Base-by-base conservation (phyloP, 805 yeast species). In the Osmozyma mogii region DNA sequence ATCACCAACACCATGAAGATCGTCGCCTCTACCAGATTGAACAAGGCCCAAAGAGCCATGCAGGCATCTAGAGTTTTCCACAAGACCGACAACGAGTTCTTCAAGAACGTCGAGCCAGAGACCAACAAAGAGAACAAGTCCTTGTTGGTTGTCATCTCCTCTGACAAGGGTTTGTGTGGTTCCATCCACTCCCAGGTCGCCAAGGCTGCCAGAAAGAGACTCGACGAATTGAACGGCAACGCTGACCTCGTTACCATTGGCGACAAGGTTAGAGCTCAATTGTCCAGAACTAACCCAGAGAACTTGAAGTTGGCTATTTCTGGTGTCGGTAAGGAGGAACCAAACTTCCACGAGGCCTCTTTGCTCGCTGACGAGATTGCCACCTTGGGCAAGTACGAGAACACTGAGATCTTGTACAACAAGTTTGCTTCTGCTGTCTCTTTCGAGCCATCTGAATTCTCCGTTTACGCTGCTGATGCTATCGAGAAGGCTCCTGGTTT, bases 1-100 rank as follows among this genome's bases (percentile, higher is more conserved):
- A 92, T 92, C 70, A 92, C 98, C 68, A 92, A 92, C 70, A 92
- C 98, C 64, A 92, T 92, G 97, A 92, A 88, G 74, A 81, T 92
- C 66, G 98, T 92, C 53, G 98, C 98, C 24, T 89, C 97, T 24
- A 92, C 98, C 49, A 82, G 96, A 69, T 76, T 92, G 61, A 72
- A 76, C 58, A 87, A 84, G 68, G 98, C 98, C 39, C 95, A 87
- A 67, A 83, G 80, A 62, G 95, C 96, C 38, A 89, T 87, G 87
- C 68, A 70, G 46, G 74, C 84, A 29, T 81, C 96, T 29, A 79
- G 94, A 61, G 80, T 75, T 38, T 89, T 84, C 72, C 79, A 79
- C 55, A 70, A 72, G 49, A 78, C 88, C 36, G 94, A 87, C 54
- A 47, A 68, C 39, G 85, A 81, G 56, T 84, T 92, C 49, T 84